Percentiles rank a stretch among this genome's conserved stretches.
Evolutionary conservation across 306 rosid genomes (phyloP).

Genomic region (Rosa lucieae): DNA sequence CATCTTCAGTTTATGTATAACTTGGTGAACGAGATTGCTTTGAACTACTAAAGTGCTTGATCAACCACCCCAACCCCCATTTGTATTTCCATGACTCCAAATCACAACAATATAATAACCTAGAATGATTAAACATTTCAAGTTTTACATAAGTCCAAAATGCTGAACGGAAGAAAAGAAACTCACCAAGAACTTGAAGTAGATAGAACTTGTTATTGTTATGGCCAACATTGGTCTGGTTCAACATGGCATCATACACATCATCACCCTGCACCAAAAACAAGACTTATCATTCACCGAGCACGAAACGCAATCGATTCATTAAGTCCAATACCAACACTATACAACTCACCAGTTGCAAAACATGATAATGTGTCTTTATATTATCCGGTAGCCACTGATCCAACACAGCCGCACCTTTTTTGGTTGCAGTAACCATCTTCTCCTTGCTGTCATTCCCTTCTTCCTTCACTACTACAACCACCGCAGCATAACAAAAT

Average conservation of each 20-base stretch:
- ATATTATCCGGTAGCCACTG: slow-evolving; percentile 81
- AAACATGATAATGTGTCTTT: slow-evolving; percentile 73
- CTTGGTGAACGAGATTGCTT: neutral
- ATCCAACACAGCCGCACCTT: slow-evolving; percentile 86
- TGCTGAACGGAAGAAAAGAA: slow-evolving; percentile 16
- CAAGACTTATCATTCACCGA: neutral
- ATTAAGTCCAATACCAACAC: neutral
- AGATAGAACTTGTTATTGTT: slow-evolving; percentile 92
- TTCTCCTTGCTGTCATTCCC: slow-evolving; percentile 42
- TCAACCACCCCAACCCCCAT: neutral
- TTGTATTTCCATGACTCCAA: neutral
- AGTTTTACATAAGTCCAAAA: neutral
- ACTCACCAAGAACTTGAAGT: slow-evolving; percentile 80
- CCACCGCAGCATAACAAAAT: neutral
- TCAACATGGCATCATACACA: slow-evolving; percentile 88
- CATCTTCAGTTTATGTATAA: neutral
- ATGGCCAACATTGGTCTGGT: slow-evolving; percentile 77
- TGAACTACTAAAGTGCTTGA: neutral
- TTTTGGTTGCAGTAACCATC: slow-evolving; percentile 76
- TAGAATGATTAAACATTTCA: neutral
- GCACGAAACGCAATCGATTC: slow-evolving; percentile 2
- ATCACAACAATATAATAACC: neutral
- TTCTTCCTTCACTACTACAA: slow-evolving; percentile 43
- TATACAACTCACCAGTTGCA: slow-evolving; percentile 57
- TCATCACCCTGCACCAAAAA: slow-evolving; percentile 59